Base-by-base conservation (phyloP, 176 grass and related monocot genomes). In the Eremochloa ophiuroides region DNA sequence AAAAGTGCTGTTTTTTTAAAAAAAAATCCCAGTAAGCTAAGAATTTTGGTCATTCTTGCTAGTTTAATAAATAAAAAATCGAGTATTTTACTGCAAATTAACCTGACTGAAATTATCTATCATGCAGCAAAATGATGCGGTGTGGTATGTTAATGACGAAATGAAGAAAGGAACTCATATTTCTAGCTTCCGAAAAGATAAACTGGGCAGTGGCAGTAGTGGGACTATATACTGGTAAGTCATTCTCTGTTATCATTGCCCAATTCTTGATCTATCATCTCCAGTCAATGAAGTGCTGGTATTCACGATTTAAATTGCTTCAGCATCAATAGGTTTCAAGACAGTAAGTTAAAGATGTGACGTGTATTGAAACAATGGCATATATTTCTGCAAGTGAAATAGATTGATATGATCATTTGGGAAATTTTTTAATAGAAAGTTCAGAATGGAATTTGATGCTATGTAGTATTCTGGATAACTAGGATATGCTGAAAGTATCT, bases 101-200 rank as follows among this genome's bases (percentile, higher is more conserved):
- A 85, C 30, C 46, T 89, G 30, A 83, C 35, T 71, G 7, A 64
- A 63, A 51, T 79, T 84, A 58, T 82, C 2, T 74, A 62, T 71
- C 55, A 58, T 88, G 71, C 87, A 98, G 95, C 92, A 98, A 98
- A 61, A 82, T 61, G 95, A 98, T 88, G 91, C 88, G 18, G 78
- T 89, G 27, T 84, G 78, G 75, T 91, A 93, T 75, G 34, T 93
- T 78, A 89, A 62, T 83, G 86, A 94, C 82, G 90, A 80, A 73
- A 83, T 98, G 70, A 98, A 98, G 88, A 76, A 39, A 83, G 92
- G 92, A 85, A 75, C 18, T 62, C 46, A 60, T 81, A 80, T 98
- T 82, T 89, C 78, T 30, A 88, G 83, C 76, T 98, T 94, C 33
- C 84, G 84, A 13, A 93, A 94, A 94, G 84, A 91, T 51, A 94